Base-by-base conservation (phyloP, 805 yeast genomes). In the Myxozyma nipponensis region DNA sequence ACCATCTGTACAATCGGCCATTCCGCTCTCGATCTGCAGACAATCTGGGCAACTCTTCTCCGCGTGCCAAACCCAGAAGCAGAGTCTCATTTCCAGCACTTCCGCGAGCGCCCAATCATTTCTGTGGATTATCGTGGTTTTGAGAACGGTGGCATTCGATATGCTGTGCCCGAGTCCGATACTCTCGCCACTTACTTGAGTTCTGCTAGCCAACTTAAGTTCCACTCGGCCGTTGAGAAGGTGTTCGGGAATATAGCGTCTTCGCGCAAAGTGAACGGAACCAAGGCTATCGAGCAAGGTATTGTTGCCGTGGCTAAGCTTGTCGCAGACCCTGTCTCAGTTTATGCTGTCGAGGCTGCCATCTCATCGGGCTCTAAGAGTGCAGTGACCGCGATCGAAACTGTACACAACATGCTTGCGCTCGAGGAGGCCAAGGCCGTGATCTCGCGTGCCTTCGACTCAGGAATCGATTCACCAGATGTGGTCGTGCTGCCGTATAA, bases 21-120 rank as follows among this genome's bases (percentile, higher is more conserved):
- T 10, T 45, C 56, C 18, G 39, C 46, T 18, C 46, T 47, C 37
- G 62, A 58, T 37, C 46, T 56, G 39, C 47, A 63, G 10, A 32
- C 49, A 13, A 43, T 61, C 19, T 60, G 63, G 63, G 37, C 48
- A 3, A 32, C 42, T 2, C 48, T 57, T n/a, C 34, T 59, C 18
- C 50, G 49, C 15, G 49, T 50, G 15, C 56, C 46, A 21, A 40
- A 39, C 13, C 25, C 42, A 3, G 28, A 38, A 10, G 44, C 34
- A 28, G 39, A 40, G 17, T 42, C 49, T 17, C n/a, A 28, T 3
- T 35, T 47, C 24, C 50, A 47, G 40, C 52, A 54, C 30, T 45
- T 23, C 44, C 38, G 56, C 15, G 53, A 54, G 17, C 52, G 56
- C 3, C 59, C 58, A 3, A 50, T 56, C 26, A 43, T 53, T 24